phyloP scores from a whole-genome alignment of 805 yeast genomes.

The Wickerhamiella sergipiensis region DNA sequence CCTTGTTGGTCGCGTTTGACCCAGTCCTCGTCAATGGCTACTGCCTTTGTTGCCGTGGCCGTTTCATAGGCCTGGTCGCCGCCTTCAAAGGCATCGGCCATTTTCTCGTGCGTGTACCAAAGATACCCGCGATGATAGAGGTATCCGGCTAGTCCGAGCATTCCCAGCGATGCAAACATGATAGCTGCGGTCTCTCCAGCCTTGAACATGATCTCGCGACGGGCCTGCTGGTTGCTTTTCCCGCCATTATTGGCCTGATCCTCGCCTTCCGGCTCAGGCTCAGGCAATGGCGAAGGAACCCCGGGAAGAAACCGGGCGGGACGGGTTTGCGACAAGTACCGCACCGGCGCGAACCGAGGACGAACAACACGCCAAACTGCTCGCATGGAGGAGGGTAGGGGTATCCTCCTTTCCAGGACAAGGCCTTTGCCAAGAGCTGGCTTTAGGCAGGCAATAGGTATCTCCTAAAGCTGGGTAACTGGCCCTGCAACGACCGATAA shows the following conservation, averaged over 20 bases:
- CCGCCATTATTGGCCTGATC: background rate
- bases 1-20: slow-evolving; percentile 57
- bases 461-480: too few relatives aligned
- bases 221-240: slow-evolving; percentile 2
- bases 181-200: slow-evolving; percentile 51
- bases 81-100: slow-evolving; percentile 49
- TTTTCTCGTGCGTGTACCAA: slow-evolving; percentile 45
- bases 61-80: slow-evolving; percentile 55
- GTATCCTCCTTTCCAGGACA: background rate
- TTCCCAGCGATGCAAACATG: slow-evolving; percentile 52
- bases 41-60: slow-evolving; percentile 32
- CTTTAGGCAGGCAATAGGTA: too few relatives aligned
- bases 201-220: slow-evolving; percentile 9
- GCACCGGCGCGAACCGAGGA: background rate
- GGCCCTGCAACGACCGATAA: too few relatives aligned
- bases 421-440: too few relatives aligned
- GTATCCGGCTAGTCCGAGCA: slow-evolving; percentile 61
- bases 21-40: slow-evolving; percentile 33
- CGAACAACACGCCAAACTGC: background rate
- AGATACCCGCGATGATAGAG: slow-evolving; percentile 52
- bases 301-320: background rate
- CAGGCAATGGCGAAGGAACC: background rate
- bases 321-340: background rate
- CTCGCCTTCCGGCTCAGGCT: background rate
- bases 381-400: background rate